Conservation (phyloP, 768 basidiomycete genomes). For the Termitomyces sp. region DNA sequence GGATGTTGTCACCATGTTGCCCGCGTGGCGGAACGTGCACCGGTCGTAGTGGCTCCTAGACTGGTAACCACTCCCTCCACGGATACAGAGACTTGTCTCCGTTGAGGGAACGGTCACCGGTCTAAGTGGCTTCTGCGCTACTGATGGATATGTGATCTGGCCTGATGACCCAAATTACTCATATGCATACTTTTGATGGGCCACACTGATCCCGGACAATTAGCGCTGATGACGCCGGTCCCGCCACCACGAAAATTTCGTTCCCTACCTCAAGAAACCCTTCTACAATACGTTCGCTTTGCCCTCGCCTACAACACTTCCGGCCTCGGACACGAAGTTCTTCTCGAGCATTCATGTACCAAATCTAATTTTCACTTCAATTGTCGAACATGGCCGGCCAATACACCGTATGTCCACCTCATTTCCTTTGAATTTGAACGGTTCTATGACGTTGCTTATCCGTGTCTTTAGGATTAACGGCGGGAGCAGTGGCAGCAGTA, state of each 20-base stretch:
- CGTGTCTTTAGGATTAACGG: not conserved
- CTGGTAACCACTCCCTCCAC: too few relatives aligned
- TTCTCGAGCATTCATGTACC: not conserved
- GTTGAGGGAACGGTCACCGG: not conserved
- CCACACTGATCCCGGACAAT: not conserved
- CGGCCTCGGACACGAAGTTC: too few relatives aligned
- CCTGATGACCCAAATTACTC: not conserved
- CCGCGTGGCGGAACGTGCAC: not conserved
- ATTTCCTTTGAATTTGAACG: not conserved
- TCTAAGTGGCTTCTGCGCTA: not conserved
- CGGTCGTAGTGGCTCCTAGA: not conserved
- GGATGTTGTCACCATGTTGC: not conserved
- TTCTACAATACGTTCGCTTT: not conserved
- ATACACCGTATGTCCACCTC: not conserved
- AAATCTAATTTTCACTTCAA: not conserved
- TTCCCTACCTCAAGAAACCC: not conserved
- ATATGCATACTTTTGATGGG: not conserved
- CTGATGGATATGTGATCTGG: not conserved
- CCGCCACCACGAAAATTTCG: not conserved
- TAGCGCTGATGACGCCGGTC: not conserved
- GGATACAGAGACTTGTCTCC: too few relatives aligned
- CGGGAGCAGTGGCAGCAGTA: not conserved
- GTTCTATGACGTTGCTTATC: not conserved
- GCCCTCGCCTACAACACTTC: not conserved
- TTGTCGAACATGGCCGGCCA: not conserved